Percentiles rank a stretch among this genome's conserved stretches.
phyloP scores from a whole-genome alignment of 2,329 filamentous ascomycete genomes.

The Stagonosporopsis vannaccii region DNA sequence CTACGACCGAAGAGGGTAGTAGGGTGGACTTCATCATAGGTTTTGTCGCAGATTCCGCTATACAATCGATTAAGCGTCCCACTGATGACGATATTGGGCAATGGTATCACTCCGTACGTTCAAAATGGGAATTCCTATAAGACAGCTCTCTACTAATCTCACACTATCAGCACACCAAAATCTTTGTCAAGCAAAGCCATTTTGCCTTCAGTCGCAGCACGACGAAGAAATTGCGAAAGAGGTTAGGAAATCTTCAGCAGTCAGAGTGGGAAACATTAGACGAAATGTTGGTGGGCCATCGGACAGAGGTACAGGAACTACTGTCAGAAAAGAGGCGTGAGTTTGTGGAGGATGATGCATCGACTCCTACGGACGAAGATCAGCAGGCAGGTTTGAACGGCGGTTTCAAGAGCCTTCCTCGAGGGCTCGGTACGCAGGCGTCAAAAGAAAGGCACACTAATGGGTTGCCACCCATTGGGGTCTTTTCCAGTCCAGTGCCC shows the following conservation, averaged over 20 bases:
- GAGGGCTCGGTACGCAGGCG: conserved; percentile 3
- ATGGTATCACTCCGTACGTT: conserved; percentile 77
- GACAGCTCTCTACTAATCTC: not conserved
- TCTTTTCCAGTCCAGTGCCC: conserved; percentile 28
- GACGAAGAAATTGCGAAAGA: conserved; percentile 62
- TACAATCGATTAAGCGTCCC: conserved; percentile 73
- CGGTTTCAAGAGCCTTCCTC: conserved; percentile 32
- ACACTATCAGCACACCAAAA: conserved; percentile 66
- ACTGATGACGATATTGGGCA: conserved; percentile 75
- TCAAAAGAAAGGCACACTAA: conserved; percentile 13
- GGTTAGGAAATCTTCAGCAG: conserved; percentile 62
- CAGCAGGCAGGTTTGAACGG: conserved; percentile 18
- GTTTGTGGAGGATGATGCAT: conserved; percentile 40
- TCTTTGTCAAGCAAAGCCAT: conserved; percentile 80
- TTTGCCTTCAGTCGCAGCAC: conserved; percentile 74
- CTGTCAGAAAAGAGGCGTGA: conserved; percentile 54
- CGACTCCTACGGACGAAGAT: conserved; percentile 32
- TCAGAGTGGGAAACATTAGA: conserved; percentile 58
- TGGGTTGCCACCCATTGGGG: conserved; percentile 35
- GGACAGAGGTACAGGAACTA: conserved; percentile 57
- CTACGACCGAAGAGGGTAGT: conserved; percentile 10
- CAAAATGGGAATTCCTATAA: not conserved
- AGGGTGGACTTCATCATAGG: conserved; percentile 76
- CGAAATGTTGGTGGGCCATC: conserved; percentile 65
- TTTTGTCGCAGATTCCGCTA: conserved; percentile 76